phyloP scores from a whole-genome alignment of 192 early-diverging fungal species.

The Paraglomus occultum region DNA sequence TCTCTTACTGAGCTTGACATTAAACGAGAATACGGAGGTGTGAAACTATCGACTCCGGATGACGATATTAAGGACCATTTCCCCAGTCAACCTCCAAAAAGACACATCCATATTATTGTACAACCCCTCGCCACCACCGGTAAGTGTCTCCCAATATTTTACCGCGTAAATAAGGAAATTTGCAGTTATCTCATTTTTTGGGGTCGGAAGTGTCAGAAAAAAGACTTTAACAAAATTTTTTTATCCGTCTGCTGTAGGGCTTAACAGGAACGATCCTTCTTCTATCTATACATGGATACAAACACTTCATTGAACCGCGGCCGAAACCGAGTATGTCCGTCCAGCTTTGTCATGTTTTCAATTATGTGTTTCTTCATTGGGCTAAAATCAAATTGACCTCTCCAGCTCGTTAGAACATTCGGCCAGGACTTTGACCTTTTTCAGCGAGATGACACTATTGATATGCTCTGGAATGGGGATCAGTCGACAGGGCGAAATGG shows the following conservation, averaged over 20 bases:
- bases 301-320: neutral
- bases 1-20: slow-evolving; percentile 3
- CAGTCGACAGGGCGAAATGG: neutral
- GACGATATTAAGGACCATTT: neutral
- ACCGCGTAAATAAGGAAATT: neutral
- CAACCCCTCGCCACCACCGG: neutral
- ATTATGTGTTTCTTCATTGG: neutral
- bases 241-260: too few relatives aligned
- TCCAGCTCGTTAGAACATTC: slow-evolving; percentile 2
- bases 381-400: neutral
- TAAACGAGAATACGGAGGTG: slow-evolving; percentile 11
- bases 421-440: neutral
- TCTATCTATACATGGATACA: slow-evolving; percentile 12
- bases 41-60: neutral
- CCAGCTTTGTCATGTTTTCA: too few relatives aligned
- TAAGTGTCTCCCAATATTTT: slow-evolving; percentile 11
- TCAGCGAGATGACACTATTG: slow-evolving; percentile 4
- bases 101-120: neutral
- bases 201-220: too few relatives aligned
- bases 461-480: neutral
- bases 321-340: too few relatives aligned
- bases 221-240: too few relatives aligned
- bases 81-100: neutral
- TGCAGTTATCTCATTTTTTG: neutral
- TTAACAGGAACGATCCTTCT: neutral